These are phyloP conservation scores for Fusarium falciforme DNA, from an alignment of 2,329 filamentous ascomycete species.

Conservation along the genomic window DNA sequence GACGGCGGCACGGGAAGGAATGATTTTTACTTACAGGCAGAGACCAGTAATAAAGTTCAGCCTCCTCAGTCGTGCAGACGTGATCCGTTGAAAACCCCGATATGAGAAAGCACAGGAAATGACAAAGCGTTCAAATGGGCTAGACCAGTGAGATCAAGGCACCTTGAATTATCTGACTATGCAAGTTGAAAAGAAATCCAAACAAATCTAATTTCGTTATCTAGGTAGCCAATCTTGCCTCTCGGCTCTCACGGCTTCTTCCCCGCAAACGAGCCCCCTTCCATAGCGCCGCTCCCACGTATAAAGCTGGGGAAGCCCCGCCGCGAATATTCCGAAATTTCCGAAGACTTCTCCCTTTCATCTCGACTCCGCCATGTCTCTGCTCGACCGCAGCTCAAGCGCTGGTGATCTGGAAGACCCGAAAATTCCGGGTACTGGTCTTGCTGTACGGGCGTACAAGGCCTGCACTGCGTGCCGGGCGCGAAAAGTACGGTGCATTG, in stretches of 20 bases:
- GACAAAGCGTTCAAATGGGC: too few species aligned
- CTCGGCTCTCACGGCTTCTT: background rate
- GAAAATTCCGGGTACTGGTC: background rate
- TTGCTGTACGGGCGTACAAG: background rate
- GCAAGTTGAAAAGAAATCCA: background rate
- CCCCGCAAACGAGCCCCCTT: background rate
- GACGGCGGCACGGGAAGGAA: too few species aligned
- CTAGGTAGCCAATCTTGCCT: background rate
- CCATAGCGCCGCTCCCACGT: background rate
- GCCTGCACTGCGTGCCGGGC: background rate
- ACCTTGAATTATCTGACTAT: background rate
- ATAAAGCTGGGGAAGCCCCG: slow-evolving; percentile 14
- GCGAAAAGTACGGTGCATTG: slow-evolving; percentile 2
- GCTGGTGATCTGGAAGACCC: background rate
- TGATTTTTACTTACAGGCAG: too few species aligned
- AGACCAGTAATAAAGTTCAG: too few species aligned
- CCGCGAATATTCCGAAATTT: slow-evolving; percentile 9
- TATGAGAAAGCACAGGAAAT: too few species aligned
- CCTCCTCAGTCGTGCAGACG: too few species aligned
- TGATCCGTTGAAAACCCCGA: too few species aligned
- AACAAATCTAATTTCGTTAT: background rate
- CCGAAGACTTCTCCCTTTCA: background rate
- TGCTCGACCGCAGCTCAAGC: background rate
- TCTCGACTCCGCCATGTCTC: background rate
- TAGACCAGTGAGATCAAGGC: too few species aligned